Percentiles rank a stretch among this genome's conserved stretches.
phyloP scores from a whole-genome alignment of 2,329 filamentous ascomycete genomes.

The Trichoderma sp. region DNA sequence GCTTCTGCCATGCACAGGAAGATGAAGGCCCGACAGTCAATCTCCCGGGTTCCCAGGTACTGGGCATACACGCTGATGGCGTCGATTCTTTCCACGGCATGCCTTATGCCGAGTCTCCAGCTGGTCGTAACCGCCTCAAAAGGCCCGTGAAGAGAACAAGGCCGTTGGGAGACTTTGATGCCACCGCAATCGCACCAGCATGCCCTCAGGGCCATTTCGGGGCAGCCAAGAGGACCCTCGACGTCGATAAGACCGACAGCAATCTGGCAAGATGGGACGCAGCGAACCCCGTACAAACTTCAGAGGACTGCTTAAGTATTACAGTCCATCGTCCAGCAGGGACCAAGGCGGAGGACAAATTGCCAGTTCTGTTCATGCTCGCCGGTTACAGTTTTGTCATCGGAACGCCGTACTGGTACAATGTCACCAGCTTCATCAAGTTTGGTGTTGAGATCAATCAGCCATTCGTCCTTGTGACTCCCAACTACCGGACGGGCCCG shows the following conservation, averaged over 20 bases:
- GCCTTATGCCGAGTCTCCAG: slow-evolving; percentile 65
- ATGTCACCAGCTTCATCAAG: not conserved
- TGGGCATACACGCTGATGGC: not conserved
- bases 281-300: not conserved
- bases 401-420: slow-evolving; percentile 3
- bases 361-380: slow-evolving; percentile 63
- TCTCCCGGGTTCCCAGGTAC: not conserved
- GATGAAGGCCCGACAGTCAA: not conserved
- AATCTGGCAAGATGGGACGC: not conserved
- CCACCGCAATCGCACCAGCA: slow-evolving; percentile 51
- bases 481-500: slow-evolving; percentile 14
- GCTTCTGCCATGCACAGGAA: not conserved
- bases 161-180: slow-evolving; percentile 56
- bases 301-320: slow-evolving; percentile 57
- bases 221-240: not conserved
- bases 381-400: slow-evolving; percentile 53
- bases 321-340: slow-evolving; percentile 53
- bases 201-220: slow-evolving; percentile 59
- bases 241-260: not conserved
- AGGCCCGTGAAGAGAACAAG: slow-evolving; percentile 57
- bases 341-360: slow-evolving; percentile 46
- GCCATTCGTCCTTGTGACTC: slow-evolving; percentile 13
- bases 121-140: slow-evolving; percentile 61
- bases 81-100: slow-evolving; percentile 66
- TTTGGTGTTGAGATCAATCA: not conserved